A percentile compares a stretch with the other conserved stretches of the same genome.
phyloP scores from a whole-genome alignment of 2,329 filamentous ascomycete genomes.

The Colletotrichum kahawae region DNA sequence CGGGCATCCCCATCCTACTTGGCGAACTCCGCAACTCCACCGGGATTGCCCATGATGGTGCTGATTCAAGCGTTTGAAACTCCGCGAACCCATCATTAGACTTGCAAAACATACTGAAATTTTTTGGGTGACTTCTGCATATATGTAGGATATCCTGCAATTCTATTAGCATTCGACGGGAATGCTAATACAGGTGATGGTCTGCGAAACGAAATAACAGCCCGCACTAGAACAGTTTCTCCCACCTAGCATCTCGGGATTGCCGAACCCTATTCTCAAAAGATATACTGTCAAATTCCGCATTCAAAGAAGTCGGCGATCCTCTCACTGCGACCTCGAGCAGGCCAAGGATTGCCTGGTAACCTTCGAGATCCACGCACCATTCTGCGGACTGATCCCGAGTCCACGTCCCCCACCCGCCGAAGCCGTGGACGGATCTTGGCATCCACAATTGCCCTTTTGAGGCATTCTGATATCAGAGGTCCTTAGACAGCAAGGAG shows the following conservation, averaged over 20 bases:
- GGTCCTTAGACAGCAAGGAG: background rate
- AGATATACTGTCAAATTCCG: too few relatives aligned
- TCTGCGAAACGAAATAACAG: background rate
- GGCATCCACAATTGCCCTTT: background rate
- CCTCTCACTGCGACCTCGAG: background rate
- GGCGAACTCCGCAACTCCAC: background rate
- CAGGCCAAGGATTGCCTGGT: background rate
- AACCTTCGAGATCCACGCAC: background rate
- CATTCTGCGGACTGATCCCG: background rate
- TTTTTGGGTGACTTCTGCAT: background rate
- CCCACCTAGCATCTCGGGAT: background rate
- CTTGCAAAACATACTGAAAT: background rate
- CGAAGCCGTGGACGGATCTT: background rate
- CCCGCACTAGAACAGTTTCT: rapidly evolving
- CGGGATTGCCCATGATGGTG: background rate
- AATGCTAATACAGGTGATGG: rapidly evolving
- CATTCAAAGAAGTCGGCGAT: background rate
- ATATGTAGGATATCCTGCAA: background rate
- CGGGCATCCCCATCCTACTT: background rate
- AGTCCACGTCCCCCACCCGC: background rate
- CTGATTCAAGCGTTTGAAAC: background rate
- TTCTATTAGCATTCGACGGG: rapidly evolving
- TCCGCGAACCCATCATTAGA: background rate
- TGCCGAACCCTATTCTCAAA: too few relatives aligned
- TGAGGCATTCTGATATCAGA: background rate